Base-by-base conservation (phyloP, 2,329 filamentous ascomycete genomes). In the Didymella glomerata region DNA sequence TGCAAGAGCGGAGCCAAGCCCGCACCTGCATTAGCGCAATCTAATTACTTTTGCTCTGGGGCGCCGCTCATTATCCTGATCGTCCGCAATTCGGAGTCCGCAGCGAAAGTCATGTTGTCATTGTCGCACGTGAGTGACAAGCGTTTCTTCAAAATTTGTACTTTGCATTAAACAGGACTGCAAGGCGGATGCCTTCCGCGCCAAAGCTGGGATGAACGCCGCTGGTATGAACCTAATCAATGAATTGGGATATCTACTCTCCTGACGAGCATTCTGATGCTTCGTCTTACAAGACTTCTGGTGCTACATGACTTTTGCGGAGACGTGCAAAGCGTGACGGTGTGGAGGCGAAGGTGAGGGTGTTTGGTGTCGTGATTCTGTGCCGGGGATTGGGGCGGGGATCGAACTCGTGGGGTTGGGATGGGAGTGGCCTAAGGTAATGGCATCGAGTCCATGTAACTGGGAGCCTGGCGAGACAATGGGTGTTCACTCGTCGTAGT, bases 221-320 rank as follows among this genome's bases (percentile, higher is more conserved):
- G 27, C 45, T 36, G 18, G 27, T 51, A 57, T 54, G 49, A 52
- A 46, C 54, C 45, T 50, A 45, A 56, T 60, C 60, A 54, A 64
- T 60, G 54, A 63, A 62, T 63, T 62, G 55, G 64, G 54, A 63
- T 63, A 61, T 70, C 63, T 68, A 68, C 65, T 68, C 67, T 71
- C 67, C 67, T 69, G 60, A 68, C 68, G 44, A 63, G 55, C 57
- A 54, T 56, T 49, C 49, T 59, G 32, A 22, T 45, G 61, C 61
- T 66, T 54, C 58, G 63, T 68, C 66, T 56, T 72, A 72, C 69
- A 72, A 72, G 67, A 69, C 66, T 70, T 67, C 57, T 68, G 62
- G 69, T 72, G 69, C 69, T 72, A 72, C 69, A 72, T 71, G 69
- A 72, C 58, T 63, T 62, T 61, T 66, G 57, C 65, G 67, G 69